Conservation (phyloP, 176 grass and related monocot genomes). For the Elymus sibiricus region DNA sequence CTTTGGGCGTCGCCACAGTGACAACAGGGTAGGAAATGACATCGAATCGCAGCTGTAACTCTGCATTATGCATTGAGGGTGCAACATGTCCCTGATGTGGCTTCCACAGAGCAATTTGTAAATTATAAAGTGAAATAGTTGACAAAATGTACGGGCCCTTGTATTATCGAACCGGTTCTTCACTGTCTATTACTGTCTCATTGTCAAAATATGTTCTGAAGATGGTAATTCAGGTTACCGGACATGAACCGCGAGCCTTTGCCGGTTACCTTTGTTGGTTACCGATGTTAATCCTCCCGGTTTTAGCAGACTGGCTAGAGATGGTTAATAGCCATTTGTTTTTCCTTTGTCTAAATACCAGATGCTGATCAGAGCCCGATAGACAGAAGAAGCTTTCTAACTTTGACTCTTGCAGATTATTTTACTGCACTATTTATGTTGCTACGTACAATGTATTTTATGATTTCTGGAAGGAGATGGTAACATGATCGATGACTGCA, state of each 20-base stretch:
- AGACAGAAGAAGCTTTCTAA: neutral
- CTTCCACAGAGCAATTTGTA: conserved; percentile 30
- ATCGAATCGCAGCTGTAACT: conserved; percentile 40
- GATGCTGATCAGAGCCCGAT: neutral
- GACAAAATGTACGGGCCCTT: neutral
- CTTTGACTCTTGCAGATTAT: neutral
- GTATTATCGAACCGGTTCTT: conserved; percentile 4
- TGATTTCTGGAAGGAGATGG: neutral
- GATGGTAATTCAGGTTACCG: neutral
- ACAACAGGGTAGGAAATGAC: conserved; percentile 49
- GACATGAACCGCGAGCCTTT: neutral
- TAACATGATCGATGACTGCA: neutral
- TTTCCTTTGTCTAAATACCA: neutral
- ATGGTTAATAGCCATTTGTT: neutral
- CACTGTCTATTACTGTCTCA: neutral
- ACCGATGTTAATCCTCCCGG: neutral
- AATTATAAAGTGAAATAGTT: conserved; percentile 32
- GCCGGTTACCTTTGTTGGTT: neutral
- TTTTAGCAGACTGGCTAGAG: neutral
- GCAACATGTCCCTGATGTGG: neutral
- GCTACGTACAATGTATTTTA: too few relatives aligned
- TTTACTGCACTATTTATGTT: too few relatives aligned
- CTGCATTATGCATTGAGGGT: neutral
- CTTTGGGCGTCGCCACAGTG: conserved; percentile 52
- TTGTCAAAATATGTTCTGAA: conserved; percentile 3